Conservation (phyloP, 176 grass and related monocot genomes). For the Juncus effusus region DNA sequence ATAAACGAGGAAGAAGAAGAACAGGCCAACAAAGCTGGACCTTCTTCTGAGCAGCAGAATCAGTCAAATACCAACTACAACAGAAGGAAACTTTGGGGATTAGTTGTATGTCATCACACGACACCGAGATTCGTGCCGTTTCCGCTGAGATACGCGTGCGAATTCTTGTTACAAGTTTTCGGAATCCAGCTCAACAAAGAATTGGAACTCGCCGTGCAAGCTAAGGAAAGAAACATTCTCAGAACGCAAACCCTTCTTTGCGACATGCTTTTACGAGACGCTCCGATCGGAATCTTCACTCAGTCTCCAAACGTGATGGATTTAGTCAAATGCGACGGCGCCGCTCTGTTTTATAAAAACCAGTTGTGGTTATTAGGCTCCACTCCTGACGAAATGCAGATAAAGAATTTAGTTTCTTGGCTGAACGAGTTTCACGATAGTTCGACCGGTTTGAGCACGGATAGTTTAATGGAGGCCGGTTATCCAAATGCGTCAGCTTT, state of each 20-base stretch:
- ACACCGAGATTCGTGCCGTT: conserved; percentile 81
- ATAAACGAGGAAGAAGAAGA: conserved; percentile 78
- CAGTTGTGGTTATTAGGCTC: conserved; percentile 62
- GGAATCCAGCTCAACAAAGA: conserved; percentile 89
- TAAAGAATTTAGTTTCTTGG: conserved; percentile 67
- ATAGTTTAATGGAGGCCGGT: conserved; percentile 84
- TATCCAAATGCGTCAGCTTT: conserved; percentile 66
- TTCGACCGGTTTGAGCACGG: conserved; percentile 80
- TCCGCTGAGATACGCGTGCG: conserved; percentile 88
- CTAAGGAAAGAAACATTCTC: conserved; percentile 90
- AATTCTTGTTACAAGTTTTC: conserved; percentile 95
- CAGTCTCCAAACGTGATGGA: conserved; percentile 89
- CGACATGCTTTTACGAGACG: conserved; percentile 88
- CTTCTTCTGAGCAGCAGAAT: no score
- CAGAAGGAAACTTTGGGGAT: conserved; percentile 76
- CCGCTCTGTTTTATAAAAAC: conserved; percentile 74
- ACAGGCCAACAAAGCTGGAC: neutral
- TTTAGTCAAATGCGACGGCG: conserved; percentile 79
- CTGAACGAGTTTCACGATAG: conserved; percentile 74
- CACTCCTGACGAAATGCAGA: conserved; percentile 57
- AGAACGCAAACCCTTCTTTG: conserved; percentile 79
- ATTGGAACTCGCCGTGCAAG: conserved; percentile 67
- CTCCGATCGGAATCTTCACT: conserved; percentile 85
- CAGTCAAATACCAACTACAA: conserved; percentile 38
- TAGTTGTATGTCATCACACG: conserved; percentile 90